A percentile compares a stretch with the other conserved stretches of the same genome.
These are phyloP conservation scores for Penicillium antarcticum DNA, from an alignment of 495 filamentous ascomycete species.

Conservation along the genomic window DNA sequence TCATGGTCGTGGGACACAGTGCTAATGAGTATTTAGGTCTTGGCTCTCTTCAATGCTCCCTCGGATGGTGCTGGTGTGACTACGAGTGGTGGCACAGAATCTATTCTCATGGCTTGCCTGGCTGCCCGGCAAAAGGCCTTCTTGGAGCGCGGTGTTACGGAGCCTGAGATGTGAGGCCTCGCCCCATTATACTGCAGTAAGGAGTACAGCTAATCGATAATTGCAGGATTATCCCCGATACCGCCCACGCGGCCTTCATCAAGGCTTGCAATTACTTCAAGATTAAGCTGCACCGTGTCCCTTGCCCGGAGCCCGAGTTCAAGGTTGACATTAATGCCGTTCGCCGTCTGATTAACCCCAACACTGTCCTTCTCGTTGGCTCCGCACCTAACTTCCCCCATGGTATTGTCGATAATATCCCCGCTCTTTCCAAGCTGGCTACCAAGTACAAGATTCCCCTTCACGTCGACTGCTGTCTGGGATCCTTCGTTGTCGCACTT, in stretches of 20 bases:
- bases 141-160: conserved; percentile 76
- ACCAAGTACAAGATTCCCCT: conserved; percentile 74
- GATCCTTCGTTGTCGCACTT: conserved; percentile 90
- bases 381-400: conserved; percentile 97
- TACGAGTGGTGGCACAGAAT: conserved; percentile 92
- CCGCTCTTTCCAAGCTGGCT: conserved; percentile 79
- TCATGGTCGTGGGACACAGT: neutral
- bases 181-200: too few relatives aligned
- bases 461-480: conserved; percentile 96
- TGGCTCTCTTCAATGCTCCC: conserved; percentile 89
- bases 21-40: conserved; percentile 45
- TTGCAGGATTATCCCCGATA: conserved; percentile 86
- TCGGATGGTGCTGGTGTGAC: conserved; percentile 79
- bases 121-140: conserved; percentile 86
- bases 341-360: conserved; percentile 84
- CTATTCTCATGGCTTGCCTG: conserved; percentile 91
- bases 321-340: conserved; percentile 77
- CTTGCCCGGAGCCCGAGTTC: conserved; percentile 80
- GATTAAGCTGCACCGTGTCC: conserved; percentile 88
- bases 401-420: conserved; percentile 94
- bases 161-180: conserved; percentile 82
- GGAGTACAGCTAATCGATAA: conserved; percentile 16
- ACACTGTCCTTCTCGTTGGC: conserved; percentile 94
- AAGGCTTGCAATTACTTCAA: conserved; percentile 95
- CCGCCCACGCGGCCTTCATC: conserved; percentile 91